A percentile compares a stretch with the other conserved stretches of the same genome.
phyloP scores from a whole-genome alignment of 2,329 filamentous ascomycete genomes.

The Ramularia collo-cygni region DNA sequence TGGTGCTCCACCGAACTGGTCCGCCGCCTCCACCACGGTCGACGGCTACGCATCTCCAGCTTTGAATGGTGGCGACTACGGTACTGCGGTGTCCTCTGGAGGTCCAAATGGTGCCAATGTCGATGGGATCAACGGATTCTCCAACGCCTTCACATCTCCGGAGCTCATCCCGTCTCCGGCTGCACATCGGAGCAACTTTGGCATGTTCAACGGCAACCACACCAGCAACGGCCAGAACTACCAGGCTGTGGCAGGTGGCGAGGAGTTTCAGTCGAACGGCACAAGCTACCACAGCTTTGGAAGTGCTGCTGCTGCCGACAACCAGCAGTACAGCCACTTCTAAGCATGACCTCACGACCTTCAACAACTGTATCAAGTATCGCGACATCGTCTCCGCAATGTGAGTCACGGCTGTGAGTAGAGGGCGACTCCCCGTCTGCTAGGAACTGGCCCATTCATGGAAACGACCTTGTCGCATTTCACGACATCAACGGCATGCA shows the following conservation, averaged over 20 bases:
- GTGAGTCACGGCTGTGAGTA: no score
- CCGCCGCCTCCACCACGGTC: slow-evolving; percentile 5
- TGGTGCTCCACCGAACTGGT: slow-evolving; percentile 20
- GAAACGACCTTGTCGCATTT: background rate
- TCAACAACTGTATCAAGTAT: background rate
- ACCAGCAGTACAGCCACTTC: slow-evolving; percentile 23
- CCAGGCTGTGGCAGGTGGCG: slow-evolving; percentile 3
- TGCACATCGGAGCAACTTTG: slow-evolving; percentile 25
- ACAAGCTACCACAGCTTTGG: slow-evolving; percentile 18
- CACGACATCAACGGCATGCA: slow-evolving; percentile 12
- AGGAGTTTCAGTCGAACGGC: slow-evolving; percentile 10
- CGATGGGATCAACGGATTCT: slow-evolving; percentile 9
- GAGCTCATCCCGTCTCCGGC: slow-evolving; percentile 23
- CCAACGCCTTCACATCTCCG: background rate
- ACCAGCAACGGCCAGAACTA: slow-evolving; percentile 10
- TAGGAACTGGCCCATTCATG: no score
- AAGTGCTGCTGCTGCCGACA: slow-evolving; percentile 7
- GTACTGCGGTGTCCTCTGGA: no score
- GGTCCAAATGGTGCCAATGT: no score
- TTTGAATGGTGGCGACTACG: slow-evolving; percentile 10
- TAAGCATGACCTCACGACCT: slow-evolving; percentile 6
- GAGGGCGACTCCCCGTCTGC: no score
- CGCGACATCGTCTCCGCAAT: no score
- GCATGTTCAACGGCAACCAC: slow-evolving; percentile 15
- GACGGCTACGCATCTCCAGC: slow-evolving; percentile 1